Percentiles rank a stretch among this genome's conserved stretches.
These are phyloP conservation scores for Dothidotthia symphoricarpi DNA, from an alignment of 2,329 filamentous ascomycete species.

Conservation along the genomic window DNA sequence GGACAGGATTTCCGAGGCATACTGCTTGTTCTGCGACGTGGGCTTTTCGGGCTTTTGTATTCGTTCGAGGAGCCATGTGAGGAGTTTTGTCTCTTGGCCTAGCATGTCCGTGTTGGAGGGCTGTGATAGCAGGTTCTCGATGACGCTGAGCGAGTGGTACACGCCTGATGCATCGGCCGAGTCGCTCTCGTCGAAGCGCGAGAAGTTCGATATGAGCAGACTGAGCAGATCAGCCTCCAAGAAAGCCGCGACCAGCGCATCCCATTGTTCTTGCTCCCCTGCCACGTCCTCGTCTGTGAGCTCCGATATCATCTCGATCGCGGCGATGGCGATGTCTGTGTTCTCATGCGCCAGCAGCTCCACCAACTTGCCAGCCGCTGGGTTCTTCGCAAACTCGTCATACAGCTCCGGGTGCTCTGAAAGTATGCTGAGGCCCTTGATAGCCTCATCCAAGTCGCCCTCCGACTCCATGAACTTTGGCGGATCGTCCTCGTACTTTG, in stretches of 20 bases:
- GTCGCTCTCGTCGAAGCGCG: conserved; percentile 70
- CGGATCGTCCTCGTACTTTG: conserved; percentile 77
- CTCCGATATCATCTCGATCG: conserved; percentile 84
- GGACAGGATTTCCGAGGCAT: conserved; percentile 85
- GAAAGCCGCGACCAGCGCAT: conserved; percentile 64
- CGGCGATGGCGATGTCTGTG: conserved; percentile 90
- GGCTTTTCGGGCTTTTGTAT: conserved; percentile 66
- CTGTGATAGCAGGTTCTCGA: conserved; percentile 83
- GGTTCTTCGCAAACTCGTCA: conserved; percentile 72
- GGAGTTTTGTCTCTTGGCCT: conserved; percentile 63
- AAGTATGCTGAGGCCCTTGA: conserved; percentile 82
- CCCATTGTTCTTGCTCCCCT: conserved; percentile 78
- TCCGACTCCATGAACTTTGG: conserved; percentile 81
- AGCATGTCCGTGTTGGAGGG: conserved; percentile 67
- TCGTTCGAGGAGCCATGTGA: conserved; percentile 75
- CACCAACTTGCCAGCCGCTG: conserved; percentile 71
- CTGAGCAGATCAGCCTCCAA: conserved; percentile 67
- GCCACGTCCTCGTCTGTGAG: conserved; percentile 90
- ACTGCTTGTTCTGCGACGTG: conserved; percentile 90
- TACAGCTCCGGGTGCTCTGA: conserved; percentile 85
- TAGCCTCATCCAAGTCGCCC: conserved; percentile 83
- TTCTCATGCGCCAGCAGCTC: conserved; percentile 90
- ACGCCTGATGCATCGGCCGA: conserved; percentile 78
- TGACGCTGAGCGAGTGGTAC: conserved; percentile 76
- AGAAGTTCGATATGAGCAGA: conserved; percentile 73